Evolutionary conservation across 129 eudicot genomes (phyloP).

Genomic region (Lactuca saligna): DNA sequence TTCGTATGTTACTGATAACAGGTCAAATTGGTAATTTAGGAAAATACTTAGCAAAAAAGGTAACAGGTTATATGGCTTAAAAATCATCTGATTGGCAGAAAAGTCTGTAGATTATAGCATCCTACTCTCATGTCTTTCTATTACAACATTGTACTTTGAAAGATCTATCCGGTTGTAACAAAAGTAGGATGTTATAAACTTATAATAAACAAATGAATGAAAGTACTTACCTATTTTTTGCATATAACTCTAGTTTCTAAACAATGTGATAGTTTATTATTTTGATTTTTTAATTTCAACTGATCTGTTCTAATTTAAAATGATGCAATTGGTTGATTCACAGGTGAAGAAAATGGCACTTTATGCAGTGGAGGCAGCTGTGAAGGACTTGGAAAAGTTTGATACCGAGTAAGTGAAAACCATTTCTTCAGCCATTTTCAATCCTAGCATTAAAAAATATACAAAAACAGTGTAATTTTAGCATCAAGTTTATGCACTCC

Average conservation of each 20-base stretch:
- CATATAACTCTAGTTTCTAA: not conserved
- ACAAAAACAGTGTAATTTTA: not conserved
- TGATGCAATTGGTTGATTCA: not conserved
- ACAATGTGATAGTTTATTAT: not conserved
- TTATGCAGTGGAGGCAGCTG: constrained; percentile 43
- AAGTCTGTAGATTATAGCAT: no score
- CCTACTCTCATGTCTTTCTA: no score
- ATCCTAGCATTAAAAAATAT: no score
- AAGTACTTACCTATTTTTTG: not conserved
- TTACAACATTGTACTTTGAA: no score
- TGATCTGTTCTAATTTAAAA: not conserved
- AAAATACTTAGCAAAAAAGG: no score
- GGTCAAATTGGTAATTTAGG: no score
- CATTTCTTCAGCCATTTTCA: not conserved
- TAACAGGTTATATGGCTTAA: no score
- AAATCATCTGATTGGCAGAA: no score
- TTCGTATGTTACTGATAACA: no score
- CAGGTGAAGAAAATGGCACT: constrained; percentile 61
- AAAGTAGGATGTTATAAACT: not conserved
- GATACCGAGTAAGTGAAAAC: constrained; percentile 21
- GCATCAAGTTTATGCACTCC: not conserved
- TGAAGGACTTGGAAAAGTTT: constrained; percentile 14
- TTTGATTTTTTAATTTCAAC: not conserved
- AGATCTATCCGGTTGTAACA: no score
- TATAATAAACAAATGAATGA: not conserved